Percentiles rank a stretch among this genome's conserved stretches.
Conservation (phyloP, 2,329 filamentous ascomycete genomes). For the Huntiella decipiens region DNA sequence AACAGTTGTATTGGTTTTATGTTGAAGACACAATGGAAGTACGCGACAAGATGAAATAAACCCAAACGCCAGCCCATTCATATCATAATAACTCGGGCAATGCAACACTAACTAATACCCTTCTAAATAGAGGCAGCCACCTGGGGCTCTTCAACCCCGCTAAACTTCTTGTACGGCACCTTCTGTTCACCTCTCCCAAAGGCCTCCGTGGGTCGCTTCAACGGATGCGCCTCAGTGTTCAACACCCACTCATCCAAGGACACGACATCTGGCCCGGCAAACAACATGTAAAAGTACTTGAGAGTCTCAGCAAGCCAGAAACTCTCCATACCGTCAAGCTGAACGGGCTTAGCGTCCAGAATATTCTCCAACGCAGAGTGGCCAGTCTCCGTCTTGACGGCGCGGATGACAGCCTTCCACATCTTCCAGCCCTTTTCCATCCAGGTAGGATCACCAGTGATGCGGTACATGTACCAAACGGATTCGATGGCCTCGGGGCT, state of each 20-base stretch:
- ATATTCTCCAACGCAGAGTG: slow-evolving; percentile 55
- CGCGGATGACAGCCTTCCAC: slow-evolving; percentile 52
- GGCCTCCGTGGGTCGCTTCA: slow-evolving; percentile 24
- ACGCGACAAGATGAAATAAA: too few species aligned
- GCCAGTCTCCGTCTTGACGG: slow-evolving; percentile 46
- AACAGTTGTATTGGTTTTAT: too few species aligned
- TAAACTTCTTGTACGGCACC: slow-evolving; percentile 1
- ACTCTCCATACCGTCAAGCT: slow-evolving; percentile 56
- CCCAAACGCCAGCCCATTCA: neutral
- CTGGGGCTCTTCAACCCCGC: neutral
- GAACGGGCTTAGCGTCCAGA: slow-evolving; percentile 21
- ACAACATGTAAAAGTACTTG: slow-evolving; percentile 82
- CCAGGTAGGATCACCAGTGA: slow-evolving; percentile 58
- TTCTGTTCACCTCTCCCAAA: slow-evolving; percentile 8
- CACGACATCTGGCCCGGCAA: slow-evolving; percentile 44
- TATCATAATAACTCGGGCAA: neutral
- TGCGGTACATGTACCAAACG: slow-evolving; percentile 78
- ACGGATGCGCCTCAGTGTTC: slow-evolving; percentile 44
- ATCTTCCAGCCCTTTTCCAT: slow-evolving; percentile 74
- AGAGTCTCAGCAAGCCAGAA: slow-evolving; percentile 84
- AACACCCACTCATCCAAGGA: slow-evolving; percentile 51
- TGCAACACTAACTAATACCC: neutral
- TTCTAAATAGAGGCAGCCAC: neutral
- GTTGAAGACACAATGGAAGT: too few species aligned
- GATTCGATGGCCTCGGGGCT: slow-evolving; percentile 77